These are phyloP conservation scores for Noccaea bulbosa DNA, from an alignment of 345 rosid species.

Conservation along the genomic window DNA sequence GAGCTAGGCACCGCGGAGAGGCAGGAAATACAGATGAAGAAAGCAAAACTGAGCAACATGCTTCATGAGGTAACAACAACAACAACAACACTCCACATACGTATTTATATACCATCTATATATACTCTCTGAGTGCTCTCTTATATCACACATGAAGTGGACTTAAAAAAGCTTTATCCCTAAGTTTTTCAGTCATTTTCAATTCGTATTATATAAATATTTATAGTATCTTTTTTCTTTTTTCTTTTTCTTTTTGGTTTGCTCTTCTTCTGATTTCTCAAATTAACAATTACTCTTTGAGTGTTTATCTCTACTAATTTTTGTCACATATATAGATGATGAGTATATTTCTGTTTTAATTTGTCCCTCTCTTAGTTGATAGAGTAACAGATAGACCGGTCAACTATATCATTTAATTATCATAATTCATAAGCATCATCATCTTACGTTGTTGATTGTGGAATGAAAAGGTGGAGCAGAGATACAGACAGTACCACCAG, in stretches of 20 bases:
- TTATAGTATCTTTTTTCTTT: neutral
- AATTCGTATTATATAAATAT: slow-evolving; percentile 36
- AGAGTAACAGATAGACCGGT: slow-evolving; percentile 2
- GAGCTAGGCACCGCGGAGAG: slow-evolving; percentile 85
- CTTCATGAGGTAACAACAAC: slow-evolving; percentile 78
- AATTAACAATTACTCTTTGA: slow-evolving; percentile 22
- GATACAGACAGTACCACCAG: slow-evolving; percentile 92
- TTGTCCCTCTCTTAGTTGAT: slow-evolving; percentile 18
- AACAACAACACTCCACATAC: slow-evolving; percentile 2
- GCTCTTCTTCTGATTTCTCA: slow-evolving; percentile 6
- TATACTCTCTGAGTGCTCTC: slow-evolving; percentile 29
- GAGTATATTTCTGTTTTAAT: slow-evolving; percentile 6
- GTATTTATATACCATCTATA: slow-evolving; percentile 31
- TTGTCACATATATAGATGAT: slow-evolving; percentile 11
- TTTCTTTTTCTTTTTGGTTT: neutral
- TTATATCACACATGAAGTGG: slow-evolving; percentile 43
- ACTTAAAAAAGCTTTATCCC: slow-evolving; percentile 22
- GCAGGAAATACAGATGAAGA: slow-evolving; percentile 98
- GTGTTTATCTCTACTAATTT: slow-evolving; percentile 10
- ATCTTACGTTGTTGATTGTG: slow-evolving; percentile 30
- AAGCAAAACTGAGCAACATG: slow-evolving; percentile 88
- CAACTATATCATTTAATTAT: slow-evolving; percentile 1
- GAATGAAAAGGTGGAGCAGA: slow-evolving; percentile 81
- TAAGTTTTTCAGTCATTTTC: slow-evolving; percentile 35
- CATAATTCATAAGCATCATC: slow-evolving; percentile 11